Evolutionary conservation across 2,329 filamentous ascomycete genomes (phyloP).

Genomic region (Cytospora paraplurivora): DNA sequence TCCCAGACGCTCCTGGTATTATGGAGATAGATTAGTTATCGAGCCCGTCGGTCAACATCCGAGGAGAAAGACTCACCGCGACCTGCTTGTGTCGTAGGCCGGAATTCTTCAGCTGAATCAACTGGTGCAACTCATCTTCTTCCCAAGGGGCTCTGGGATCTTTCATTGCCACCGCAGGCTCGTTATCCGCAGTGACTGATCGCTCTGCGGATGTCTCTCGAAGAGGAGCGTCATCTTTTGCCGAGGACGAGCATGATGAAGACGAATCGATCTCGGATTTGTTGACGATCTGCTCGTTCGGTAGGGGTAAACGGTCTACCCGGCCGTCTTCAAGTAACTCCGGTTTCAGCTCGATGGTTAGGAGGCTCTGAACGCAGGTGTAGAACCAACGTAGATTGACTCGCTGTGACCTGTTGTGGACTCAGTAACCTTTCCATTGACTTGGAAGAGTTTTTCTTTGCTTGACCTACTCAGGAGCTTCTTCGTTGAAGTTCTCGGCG

Average conservation of each 20-base stretch:
- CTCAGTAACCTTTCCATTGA: neutral
- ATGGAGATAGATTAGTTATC: neutral
- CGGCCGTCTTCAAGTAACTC: neutral
- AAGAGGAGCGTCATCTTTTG: neutral
- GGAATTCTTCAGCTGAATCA: constrained; percentile 12
- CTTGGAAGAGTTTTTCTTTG: accelerated
- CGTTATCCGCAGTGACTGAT: neutral
- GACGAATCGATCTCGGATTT: neutral
- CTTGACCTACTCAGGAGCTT: neutral
- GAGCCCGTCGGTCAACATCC: neutral
- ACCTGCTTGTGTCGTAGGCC: constrained; percentile 14
- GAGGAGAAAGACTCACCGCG: neutral
- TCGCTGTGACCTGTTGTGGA: neutral
- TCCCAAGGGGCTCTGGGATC: constrained; percentile 9
- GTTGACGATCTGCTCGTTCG: neutral
- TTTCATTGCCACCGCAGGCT: neutral
- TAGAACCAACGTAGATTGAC: constrained; percentile 15
- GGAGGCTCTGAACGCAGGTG: constrained; percentile 10
- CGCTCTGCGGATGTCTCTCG: neutral
- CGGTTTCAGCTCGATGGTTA: neutral
- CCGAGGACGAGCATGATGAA: neutral
- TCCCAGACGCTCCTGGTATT: constrained; percentile 10
- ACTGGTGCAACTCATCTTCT: constrained; percentile 7
- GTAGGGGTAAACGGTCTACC: neutral
- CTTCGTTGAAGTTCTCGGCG: constrained; percentile 7